Base-by-base conservation (phyloP, 2,329 filamentous ascomycete genomes). In the Phialocephala sp. region DNA sequence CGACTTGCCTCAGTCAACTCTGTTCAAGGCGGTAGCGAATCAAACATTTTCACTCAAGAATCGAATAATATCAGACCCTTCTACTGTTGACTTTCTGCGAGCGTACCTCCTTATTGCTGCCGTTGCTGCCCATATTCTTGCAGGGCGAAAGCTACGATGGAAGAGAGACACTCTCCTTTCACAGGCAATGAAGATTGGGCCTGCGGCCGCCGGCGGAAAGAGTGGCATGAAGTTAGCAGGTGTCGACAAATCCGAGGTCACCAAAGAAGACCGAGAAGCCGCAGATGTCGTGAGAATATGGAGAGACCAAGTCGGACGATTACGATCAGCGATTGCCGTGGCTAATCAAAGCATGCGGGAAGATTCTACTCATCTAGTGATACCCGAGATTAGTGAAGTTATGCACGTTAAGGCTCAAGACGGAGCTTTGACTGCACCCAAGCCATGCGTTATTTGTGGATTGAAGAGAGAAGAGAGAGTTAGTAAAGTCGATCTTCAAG, bases 161-260 rank as follows among this genome's bases (percentile, higher is more conserved):
- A 94, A 97, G 76, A 87, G 94, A 62, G 94, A 98, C 78, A 90
- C 87, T 68, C 88, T 93, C 68, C 82, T 98, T 14, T 87, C 91
- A 1, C 93, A 97, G 77, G 89, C 90, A 74, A 97, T 97, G 91
- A 89, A 91, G 64, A 97, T 98, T 67, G 87, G 88, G 0, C 86
- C 86, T 22, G 92, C 92, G 0, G 87, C 88, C 18, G 86, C 89
- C 2, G 89, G 89, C 2, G 86, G 88, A 61, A 92, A 91, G 72
- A 89, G 94, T 1, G 90, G 94, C 3, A 97, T 98, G 94, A 98
- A 97, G 79, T 85, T 98, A 22, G 87, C 90, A 0, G 91, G 92
- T 14, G 82, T 98, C 47, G 94, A 97, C 78, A 94, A 91, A 78
- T 86, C 88, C 3, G 93, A 97, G 77, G 83, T 86, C n/a, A 83